A percentile compares a stretch with the other conserved stretches of the same genome.
phyloP scores from a whole-genome alignment of 257 asterid genomes.

The Ligustrum vulgare region DNA sequence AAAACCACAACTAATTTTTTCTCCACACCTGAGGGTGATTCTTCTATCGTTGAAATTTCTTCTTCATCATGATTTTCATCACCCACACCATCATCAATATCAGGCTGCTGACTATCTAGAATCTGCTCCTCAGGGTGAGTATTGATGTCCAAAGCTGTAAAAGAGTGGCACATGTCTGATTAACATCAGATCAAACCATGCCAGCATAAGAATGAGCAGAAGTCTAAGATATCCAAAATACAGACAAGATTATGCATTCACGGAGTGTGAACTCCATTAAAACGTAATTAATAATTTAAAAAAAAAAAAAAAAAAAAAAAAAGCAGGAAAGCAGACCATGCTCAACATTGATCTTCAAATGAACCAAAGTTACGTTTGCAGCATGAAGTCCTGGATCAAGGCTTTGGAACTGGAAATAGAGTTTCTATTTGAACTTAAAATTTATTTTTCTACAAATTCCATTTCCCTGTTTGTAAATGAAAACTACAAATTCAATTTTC shows the following conservation, averaged over 20 bases:
- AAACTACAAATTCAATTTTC: not conserved
- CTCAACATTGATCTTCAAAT: not conserved
- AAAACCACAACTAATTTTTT: not conserved
- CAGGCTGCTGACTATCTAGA: constrained; percentile 58
- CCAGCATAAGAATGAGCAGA: constrained; percentile 45
- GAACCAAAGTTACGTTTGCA: not conserved
- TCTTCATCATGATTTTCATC: constrained; percentile 73
- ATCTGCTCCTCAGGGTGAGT: constrained; percentile 78
- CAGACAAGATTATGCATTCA: not conserved
- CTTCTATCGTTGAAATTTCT: constrained; percentile 68
- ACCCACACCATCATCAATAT: constrained; percentile 59
- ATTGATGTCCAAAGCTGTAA: constrained; percentile 93
- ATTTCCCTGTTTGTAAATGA: not conserved
- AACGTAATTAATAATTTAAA: not conserved
- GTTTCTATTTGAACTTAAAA: not conserved
- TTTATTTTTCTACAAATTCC: not conserved
- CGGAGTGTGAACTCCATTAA: not conserved
- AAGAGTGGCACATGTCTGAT: constrained; percentile 90
- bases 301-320: not conserved
- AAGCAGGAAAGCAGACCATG: no score
- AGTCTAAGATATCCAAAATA: constrained; percentile 15
- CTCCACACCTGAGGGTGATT: constrained; percentile 64
- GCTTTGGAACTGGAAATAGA: not conserved
- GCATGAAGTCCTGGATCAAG: not conserved
- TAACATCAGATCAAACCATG: constrained; percentile 55